Evolutionary conservation across 176 grass and related monocot genomes (phyloP).

Genomic region (Chloris gayana): DNA sequence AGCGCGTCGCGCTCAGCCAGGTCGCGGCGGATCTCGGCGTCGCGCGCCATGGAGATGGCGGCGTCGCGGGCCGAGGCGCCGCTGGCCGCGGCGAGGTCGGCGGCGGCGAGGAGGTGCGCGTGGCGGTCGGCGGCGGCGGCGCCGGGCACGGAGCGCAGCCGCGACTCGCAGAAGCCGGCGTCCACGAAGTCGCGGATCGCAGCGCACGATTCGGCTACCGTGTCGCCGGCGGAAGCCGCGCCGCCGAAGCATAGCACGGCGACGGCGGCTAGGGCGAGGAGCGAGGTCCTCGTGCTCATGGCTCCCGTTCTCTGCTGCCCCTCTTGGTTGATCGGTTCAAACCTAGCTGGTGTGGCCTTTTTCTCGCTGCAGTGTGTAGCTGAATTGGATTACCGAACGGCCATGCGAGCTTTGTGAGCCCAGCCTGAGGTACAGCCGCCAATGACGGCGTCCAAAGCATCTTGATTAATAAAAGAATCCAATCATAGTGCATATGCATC

Average conservation of each 20-base stretch:
- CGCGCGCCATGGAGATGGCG: too few species aligned
- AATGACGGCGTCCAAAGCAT: too few species aligned
- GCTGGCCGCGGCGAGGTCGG: constrained; percentile 38
- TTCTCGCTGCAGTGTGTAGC: too few species aligned
- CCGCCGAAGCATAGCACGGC: background rate
- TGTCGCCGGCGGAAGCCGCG: background rate
- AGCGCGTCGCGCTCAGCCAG: constrained; percentile 12
- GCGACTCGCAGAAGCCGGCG: constrained; percentile 25
- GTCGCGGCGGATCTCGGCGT: background rate
- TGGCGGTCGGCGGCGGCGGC: constrained; percentile 5
- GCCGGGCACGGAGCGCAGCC: constrained; percentile 14
- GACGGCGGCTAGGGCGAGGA: background rate
- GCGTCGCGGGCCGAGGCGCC: background rate
- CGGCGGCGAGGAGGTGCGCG: constrained; percentile 49
- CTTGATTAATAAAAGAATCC: too few species aligned
- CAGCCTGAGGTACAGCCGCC: too few species aligned
- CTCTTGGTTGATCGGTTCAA: too few species aligned
- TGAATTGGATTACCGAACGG: too few species aligned
- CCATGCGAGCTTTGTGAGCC: too few species aligned
- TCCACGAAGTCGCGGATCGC: constrained; percentile 60
- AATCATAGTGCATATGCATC: too few species aligned
- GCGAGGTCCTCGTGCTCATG: background rate
- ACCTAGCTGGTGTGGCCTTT: background rate
- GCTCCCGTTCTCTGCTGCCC: too few species aligned
- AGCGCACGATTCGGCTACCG: constrained; percentile 24